These are phyloP conservation scores for Starmerella lactis-condensi DNA, from an alignment of 805 yeast species.

Conservation along the genomic window DNA sequence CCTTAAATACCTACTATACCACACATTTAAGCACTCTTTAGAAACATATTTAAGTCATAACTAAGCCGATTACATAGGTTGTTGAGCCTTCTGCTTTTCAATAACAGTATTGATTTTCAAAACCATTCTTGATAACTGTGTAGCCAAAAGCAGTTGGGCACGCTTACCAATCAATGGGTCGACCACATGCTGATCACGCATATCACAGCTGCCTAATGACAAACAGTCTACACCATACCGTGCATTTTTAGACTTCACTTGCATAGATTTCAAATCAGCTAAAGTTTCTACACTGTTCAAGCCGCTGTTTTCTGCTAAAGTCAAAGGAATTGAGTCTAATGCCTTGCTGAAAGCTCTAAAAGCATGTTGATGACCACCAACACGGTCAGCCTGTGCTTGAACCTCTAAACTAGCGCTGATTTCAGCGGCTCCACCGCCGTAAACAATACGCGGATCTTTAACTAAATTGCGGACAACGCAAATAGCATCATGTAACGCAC, in stretches of 20 bases:
- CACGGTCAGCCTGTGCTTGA: constrained; percentile 73
- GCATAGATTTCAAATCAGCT: constrained; percentile 66
- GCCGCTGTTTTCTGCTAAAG: constrained; percentile 93
- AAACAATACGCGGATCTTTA: constrained; percentile 82
- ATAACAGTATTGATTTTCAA: constrained; percentile 92
- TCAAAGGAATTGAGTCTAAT: constrained; percentile 78
- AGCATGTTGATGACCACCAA: constrained; percentile 94
- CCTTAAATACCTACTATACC: too few species aligned
- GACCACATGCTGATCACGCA: constrained; percentile 84
- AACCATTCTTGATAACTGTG: constrained; percentile 95
- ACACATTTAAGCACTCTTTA: too few species aligned
- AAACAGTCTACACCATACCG: constrained; percentile 85
- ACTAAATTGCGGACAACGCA: constrained; percentile 95
- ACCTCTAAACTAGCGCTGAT: constrained; percentile 83
- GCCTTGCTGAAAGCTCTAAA: constrained; percentile 89
- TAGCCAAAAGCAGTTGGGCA: constrained; percentile 86
- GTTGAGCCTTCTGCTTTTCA: constrained; percentile 45
- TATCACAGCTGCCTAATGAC: constrained; percentile 72
- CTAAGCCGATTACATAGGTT: constrained; percentile 1
- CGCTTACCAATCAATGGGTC: constrained; percentile 96
- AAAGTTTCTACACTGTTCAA: constrained; percentile 82
- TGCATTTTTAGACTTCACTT: constrained; percentile 51
- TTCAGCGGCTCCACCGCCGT: constrained; percentile 99
- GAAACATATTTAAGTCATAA: not conserved
- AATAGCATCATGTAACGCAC: constrained; percentile 90